Conservation (phyloP, 2,329 filamentous ascomycete species). For the Truncatella angustata region DNA sequence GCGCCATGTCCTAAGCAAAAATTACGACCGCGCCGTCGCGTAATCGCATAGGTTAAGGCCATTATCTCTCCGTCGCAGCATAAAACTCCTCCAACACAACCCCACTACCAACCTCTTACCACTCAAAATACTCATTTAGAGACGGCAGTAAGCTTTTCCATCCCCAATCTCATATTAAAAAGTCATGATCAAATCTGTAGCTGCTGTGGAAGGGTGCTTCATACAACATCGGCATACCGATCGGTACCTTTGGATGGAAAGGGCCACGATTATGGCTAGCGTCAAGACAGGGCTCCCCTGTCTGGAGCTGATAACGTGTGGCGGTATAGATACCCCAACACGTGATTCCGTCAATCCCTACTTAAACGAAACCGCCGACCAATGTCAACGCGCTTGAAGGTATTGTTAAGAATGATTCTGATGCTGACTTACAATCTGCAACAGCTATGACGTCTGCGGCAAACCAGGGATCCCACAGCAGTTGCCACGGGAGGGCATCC, state of each 20-base stretch:
- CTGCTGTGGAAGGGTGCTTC: neutral
- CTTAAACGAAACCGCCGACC: too few species aligned
- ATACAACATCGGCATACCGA: neutral
- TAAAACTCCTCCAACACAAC: neutral
- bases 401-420: too few species aligned
- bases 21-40: neutral
- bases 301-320: neutral
- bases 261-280: neutral
- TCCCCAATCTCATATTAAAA: neutral
- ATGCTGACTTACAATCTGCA: too few species aligned
- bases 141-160: neutral
- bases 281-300: neutral
- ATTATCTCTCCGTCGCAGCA: neutral
- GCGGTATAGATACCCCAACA: neutral
- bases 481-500: too few species aligned
- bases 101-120: neutral
- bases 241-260: conserved; percentile 2
- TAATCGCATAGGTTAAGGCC: neutral
- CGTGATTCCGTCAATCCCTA: neutral
- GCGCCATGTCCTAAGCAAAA: neutral
- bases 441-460: too few species aligned
- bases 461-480: too few species aligned
- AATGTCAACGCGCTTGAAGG: too few species aligned
- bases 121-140: neutral
- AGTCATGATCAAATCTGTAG: neutral